Conservation (phyloP, 306 rosid species). For the Cucurbita argyrosperma region DNA sequence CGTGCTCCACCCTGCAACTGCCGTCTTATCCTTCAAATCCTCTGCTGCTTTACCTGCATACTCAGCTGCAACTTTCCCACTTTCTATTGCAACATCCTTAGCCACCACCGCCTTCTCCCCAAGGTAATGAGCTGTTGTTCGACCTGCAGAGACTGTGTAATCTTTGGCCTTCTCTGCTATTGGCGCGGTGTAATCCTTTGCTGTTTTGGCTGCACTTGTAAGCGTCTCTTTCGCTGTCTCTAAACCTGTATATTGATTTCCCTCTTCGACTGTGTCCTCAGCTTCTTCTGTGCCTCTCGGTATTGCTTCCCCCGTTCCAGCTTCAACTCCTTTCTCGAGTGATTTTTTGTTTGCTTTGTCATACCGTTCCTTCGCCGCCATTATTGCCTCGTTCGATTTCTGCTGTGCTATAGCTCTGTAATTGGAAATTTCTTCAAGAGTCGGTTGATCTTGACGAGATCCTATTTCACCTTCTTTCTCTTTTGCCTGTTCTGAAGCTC, state of each 20-base stretch:
- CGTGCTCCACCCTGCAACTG: slow-evolving; percentile 50
- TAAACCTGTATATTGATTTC: slow-evolving; percentile 19
- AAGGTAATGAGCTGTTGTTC: slow-evolving; percentile 17
- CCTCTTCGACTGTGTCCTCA: slow-evolving; percentile 9
- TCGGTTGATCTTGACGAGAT: background rate
- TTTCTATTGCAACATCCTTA: slow-evolving; percentile 22
- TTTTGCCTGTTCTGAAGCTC: background rate
- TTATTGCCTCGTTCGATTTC: slow-evolving; percentile 21
- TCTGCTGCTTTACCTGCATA: slow-evolving; percentile 28
- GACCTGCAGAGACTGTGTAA: slow-evolving; percentile 16
- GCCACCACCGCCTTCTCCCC: slow-evolving; percentile 32
- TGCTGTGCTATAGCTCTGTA: slow-evolving; percentile 24
- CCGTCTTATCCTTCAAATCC: slow-evolving; percentile 43
- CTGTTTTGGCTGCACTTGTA: slow-evolving; percentile 11
- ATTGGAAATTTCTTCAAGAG: slow-evolving; percentile 1
- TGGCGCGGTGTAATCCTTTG: slow-evolving; percentile 22
- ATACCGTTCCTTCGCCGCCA: slow-evolving; percentile 31
- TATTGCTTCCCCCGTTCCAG: slow-evolving; percentile 7
- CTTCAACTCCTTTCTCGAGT: slow-evolving; percentile 9
- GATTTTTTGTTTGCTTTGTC: slow-evolving; percentile 25
- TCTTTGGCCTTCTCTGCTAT: slow-evolving; percentile 29
- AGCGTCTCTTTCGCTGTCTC: slow-evolving; percentile 16
- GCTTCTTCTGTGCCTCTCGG: slow-evolving; percentile 13
- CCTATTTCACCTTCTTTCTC: background rate
- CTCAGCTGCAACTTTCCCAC: slow-evolving; percentile 23